These are phyloP conservation scores for Polygonum aviculare DNA, from an alignment of 148 eudicot genomes.

Conservation along the genomic window DNA sequence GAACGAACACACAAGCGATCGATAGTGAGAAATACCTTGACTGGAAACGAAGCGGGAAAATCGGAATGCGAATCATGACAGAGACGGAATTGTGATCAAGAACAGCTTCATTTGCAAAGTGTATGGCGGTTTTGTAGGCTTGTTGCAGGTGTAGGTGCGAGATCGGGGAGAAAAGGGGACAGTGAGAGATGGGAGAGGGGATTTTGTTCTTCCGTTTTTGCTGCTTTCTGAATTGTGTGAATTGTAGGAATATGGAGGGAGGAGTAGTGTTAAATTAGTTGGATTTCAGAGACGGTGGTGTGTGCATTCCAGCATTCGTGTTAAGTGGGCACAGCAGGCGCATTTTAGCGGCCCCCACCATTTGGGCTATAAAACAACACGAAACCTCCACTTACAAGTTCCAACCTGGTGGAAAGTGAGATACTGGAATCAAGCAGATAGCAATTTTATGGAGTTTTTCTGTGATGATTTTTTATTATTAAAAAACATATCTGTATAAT, in stretches of 20 bases:
- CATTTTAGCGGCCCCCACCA: background rate
- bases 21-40: background rate
- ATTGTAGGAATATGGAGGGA: background rate
- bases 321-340: background rate
- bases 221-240: background rate
- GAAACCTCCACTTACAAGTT: background rate
- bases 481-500: no score
- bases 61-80: background rate
- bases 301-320: background rate
- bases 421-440: background rate
- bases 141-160: background rate
- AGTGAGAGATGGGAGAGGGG: conserved; percentile 6
- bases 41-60: background rate
- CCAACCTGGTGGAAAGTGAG: background rate
- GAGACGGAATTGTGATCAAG: background rate
- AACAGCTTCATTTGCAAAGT: background rate
- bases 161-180: background rate
- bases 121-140: background rate
- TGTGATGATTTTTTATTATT: no score
- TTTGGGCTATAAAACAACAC: background rate
- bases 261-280: conserved; percentile 2
- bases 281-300: background rate
- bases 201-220: background rate
- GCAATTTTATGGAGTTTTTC: background rate
- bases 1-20: background rate